These are phyloP conservation scores for Pyrenochaeta sp. DNA, from an alignment of 2,329 filamentous ascomycete genomes.

Conservation along the genomic window DNA sequence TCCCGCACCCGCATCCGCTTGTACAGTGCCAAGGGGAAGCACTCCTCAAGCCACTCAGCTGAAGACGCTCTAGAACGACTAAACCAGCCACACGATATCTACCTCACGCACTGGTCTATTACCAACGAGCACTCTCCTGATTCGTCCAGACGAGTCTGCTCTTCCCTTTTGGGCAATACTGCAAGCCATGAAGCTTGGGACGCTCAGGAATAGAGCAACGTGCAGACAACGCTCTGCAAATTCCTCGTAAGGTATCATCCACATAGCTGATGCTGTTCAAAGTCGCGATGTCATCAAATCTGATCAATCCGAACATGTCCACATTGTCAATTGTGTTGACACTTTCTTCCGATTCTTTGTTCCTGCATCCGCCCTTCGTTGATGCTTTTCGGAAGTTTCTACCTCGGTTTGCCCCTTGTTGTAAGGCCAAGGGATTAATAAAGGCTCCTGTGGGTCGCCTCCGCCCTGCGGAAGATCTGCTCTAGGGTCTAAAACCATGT, in stretches of 20 bases:
- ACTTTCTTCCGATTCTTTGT: background rate
- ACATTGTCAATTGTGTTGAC: background rate
- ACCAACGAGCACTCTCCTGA: slow-evolving; percentile 1
- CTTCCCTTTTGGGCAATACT: slow-evolving; percentile 4
- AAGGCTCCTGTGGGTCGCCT: background rate
- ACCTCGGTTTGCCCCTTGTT: background rate
- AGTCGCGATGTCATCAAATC: background rate
- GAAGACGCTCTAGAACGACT: slow-evolving; percentile 21
- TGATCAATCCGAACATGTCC: background rate
- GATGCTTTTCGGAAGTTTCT: background rate
- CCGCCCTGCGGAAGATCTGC: background rate
- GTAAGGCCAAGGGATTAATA: background rate
- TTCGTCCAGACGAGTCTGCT: slow-evolving; percentile 1
- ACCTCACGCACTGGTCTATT: slow-evolving; percentile 11
- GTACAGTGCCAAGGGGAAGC: slow-evolving; percentile 2
- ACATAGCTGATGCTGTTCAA: slow-evolving; percentile 2
- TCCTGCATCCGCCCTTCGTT: background rate
- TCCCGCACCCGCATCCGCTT: slow-evolving; percentile 1
- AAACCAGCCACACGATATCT: slow-evolving; percentile 11
- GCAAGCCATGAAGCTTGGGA: slow-evolving; percentile 5
- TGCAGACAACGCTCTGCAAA: slow-evolving; percentile 6
- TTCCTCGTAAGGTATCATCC: background rate
- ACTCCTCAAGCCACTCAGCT: slow-evolving; percentile 21
- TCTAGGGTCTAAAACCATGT: background rate
- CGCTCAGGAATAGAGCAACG: slow-evolving; percentile 1